Percentiles rank a stretch among this genome's conserved stretches.
These are phyloP conservation scores for Cicer cuneatum DNA, from an alignment of 306 rosid species.

Conservation along the genomic window DNA sequence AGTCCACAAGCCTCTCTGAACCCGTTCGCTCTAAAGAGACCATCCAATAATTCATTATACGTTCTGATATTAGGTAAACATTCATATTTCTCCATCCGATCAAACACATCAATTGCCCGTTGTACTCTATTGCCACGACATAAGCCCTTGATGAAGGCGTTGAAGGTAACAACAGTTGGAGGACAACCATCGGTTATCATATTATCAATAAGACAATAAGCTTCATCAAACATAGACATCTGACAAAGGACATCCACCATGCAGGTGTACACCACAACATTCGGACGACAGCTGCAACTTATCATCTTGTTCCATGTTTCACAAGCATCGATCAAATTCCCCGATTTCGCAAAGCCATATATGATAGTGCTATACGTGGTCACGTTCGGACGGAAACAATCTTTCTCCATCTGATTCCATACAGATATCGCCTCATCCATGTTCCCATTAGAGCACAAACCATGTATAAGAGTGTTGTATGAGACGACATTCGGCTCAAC, in stretches of 20 bases:
- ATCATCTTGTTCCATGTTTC: slow-evolving; percentile 86
- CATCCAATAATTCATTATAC: slow-evolving; percentile 77
- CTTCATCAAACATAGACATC: slow-evolving; percentile 66
- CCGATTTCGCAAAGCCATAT: slow-evolving; percentile 71
- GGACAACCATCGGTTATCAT: slow-evolving; percentile 74
- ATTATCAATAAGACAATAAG: slow-evolving; percentile 60
- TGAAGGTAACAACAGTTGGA: slow-evolving; percentile 76
- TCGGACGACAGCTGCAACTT: slow-evolving; percentile 67
- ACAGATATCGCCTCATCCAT: slow-evolving; percentile 58
- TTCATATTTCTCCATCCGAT: slow-evolving; percentile 64
- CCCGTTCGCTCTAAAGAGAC: slow-evolving; percentile 62
- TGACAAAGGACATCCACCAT: slow-evolving; percentile 85
- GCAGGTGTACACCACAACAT: slow-evolving; percentile 77
- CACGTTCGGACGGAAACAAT: slow-evolving; percentile 64
- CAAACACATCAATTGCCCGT: slow-evolving; percentile 66
- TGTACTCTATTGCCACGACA: slow-evolving; percentile 64
- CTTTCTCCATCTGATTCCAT: slow-evolving; percentile 63
- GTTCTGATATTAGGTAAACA: slow-evolving; percentile 77
- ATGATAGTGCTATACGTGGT: slow-evolving; percentile 71
- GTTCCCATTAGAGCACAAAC: slow-evolving; percentile 70
- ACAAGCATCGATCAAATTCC: slow-evolving; percentile 69
- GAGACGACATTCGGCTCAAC: slow-evolving; percentile 66
- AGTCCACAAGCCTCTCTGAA: slow-evolving; percentile 68
- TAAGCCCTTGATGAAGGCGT: slow-evolving; percentile 76
- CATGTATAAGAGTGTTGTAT: slow-evolving; percentile 64